Conservation (phyloP, 2,329 filamentous ascomycete genomes). For the Arthrobotrys conoides region DNA sequence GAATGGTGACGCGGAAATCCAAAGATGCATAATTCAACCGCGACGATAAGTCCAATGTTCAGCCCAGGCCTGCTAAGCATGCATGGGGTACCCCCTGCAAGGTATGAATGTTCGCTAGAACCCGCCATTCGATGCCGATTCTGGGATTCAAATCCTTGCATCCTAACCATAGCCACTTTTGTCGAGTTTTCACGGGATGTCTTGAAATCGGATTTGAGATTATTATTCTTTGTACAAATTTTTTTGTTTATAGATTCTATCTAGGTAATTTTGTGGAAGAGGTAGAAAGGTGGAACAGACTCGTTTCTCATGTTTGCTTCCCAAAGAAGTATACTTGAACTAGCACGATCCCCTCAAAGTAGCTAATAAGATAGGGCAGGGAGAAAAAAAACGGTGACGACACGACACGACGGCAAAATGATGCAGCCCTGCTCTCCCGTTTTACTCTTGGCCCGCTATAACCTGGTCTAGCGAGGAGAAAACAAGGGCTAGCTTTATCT, state of each 20-base stretch:
- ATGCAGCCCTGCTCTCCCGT: not conserved
- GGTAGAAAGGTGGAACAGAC: conserved; percentile 3
- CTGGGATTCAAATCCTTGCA: not conserved
- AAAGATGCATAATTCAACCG: not conserved
- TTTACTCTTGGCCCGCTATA: not conserved
- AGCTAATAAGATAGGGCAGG: not conserved
- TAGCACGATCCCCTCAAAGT: conserved; percentile 1
- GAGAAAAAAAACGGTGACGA: not conserved
- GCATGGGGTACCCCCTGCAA: not conserved
- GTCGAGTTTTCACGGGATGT: not conserved
- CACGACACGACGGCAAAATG: not conserved
- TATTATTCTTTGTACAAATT: too few relatives aligned
- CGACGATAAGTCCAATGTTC: not conserved
- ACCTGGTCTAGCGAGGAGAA: not conserved
- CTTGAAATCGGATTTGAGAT: not conserved
- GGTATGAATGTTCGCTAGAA: not conserved
- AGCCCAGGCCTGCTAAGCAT: not conserved
- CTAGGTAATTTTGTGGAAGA: not conserved
- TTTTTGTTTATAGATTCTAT: not conserved
- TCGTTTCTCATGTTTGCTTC: conserved; percentile 13
- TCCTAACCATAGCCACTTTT: not conserved
- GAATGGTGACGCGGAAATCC: conserved; percentile 11
- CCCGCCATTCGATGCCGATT: not conserved
- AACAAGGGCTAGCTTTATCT: conserved; percentile 5
- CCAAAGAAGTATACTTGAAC: not conserved